Percentiles rank a stretch among this genome's conserved stretches.
Conservation (phyloP, 2,329 filamentous ascomycete genomes). For the Alternaria novae-zelandiae region DNA sequence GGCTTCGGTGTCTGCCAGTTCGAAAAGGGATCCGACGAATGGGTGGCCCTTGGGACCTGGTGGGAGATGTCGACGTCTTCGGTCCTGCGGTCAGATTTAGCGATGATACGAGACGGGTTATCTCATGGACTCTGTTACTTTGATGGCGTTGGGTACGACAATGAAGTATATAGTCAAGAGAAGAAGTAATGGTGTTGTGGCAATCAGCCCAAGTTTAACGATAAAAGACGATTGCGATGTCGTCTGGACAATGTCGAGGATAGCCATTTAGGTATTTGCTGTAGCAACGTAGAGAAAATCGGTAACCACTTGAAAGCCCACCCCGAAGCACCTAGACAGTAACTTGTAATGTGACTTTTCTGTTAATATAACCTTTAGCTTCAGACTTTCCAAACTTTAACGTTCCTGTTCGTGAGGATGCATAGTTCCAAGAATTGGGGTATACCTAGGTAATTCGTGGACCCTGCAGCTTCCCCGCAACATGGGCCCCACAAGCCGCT, state of each 20-base stretch:
- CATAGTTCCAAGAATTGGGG: background rate
- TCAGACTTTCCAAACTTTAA: background rate
- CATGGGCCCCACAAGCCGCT: conserved; percentile 6
- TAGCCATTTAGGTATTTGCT: conserved; percentile 10
- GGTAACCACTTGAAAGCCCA: background rate
- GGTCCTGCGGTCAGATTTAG: conserved; percentile 24
- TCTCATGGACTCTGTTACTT: conserved; percentile 15
- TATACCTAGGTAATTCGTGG: background rate
- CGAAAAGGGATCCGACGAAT: conserved; percentile 49
- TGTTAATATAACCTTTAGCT: background rate
- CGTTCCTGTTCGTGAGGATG: background rate
- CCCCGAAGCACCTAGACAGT: background rate
- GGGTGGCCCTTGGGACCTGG: conserved; percentile 50
- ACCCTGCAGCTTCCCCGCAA: conserved; percentile 8
- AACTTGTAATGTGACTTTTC: rapidly evolving
- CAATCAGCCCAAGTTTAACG: conserved; percentile 17
- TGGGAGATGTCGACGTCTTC: conserved; percentile 43
- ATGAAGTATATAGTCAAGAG: conserved; percentile 35
- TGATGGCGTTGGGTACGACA: conserved; percentile 39
- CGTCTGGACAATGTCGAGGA: conserved; percentile 7
- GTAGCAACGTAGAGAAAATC: background rate
- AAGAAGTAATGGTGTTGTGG: conserved; percentile 25
- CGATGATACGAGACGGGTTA: background rate
- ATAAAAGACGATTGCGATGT: conserved; percentile 8
- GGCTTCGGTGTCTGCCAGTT: conserved; percentile 45